Conservation (phyloP, 805 yeast genomes). For the Candida palmyrensis region DNA sequence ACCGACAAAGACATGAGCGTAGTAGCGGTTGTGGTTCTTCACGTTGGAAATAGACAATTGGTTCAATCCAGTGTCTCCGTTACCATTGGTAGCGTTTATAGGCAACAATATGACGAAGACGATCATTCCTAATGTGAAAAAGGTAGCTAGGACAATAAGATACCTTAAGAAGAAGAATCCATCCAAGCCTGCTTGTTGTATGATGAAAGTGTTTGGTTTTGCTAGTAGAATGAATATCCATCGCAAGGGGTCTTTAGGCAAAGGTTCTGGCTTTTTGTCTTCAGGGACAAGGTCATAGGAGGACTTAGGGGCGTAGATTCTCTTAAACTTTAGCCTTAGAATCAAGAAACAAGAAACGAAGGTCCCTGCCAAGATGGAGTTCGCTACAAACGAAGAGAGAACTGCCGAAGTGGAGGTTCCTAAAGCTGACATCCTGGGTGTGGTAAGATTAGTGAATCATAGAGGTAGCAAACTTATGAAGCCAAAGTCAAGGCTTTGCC, state of each 20-base stretch:
- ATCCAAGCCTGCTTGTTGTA: slow-evolving; percentile 88
- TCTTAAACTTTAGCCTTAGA: slow-evolving; percentile 58
- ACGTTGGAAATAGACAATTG: slow-evolving; percentile 76
- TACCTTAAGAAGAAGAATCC: slow-evolving; percentile 89
- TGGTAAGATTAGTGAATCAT: not conserved
- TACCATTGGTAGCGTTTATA: slow-evolving; percentile 69
- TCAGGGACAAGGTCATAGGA: slow-evolving; percentile 53
- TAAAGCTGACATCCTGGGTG: no score
- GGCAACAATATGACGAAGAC: slow-evolving; percentile 75
- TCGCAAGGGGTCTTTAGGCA: slow-evolving; percentile 59
- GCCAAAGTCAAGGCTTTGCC: not conserved
- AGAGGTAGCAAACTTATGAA: not conserved
- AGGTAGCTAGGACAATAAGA: slow-evolving; percentile 48
- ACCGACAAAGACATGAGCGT: slow-evolving; percentile 78
- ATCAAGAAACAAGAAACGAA: slow-evolving; percentile 61
- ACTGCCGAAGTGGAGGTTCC: slow-evolving; percentile 76
- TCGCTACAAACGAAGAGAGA: slow-evolving; percentile 62
- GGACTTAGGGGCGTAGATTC: slow-evolving; percentile 84
- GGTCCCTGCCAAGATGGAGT: slow-evolving; percentile 58
- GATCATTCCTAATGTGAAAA: slow-evolving; percentile 42
- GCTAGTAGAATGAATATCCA: slow-evolving; percentile 66
- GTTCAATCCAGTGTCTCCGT: slow-evolving; percentile 63
- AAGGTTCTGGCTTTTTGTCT: slow-evolving; percentile 65
- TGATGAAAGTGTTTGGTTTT: slow-evolving; percentile 68
- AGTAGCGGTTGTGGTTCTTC: slow-evolving; percentile 54